Evolutionary conservation across 306 rosid genomes (phyloP).

Genomic region (Lathyrus sativus): DNA sequence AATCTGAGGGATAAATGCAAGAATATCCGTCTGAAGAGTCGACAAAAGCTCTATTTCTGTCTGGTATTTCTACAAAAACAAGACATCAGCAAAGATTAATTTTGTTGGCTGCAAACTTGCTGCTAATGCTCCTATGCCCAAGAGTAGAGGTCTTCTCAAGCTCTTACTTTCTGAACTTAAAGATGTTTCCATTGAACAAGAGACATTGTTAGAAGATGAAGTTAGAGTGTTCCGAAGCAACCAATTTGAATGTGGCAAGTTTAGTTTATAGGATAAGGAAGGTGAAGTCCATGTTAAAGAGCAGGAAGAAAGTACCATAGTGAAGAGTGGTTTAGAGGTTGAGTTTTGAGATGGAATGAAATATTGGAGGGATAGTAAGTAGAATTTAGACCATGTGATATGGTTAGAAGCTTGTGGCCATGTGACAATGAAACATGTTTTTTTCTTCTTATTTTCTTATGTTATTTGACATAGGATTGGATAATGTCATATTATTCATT

Average conservation of each 20-base stretch:
- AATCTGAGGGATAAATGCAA: constrained; percentile 79
- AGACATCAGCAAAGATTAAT: constrained; percentile 61
- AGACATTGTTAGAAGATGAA: constrained; percentile 44
- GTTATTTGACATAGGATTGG: not conserved
- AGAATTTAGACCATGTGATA: constrained; percentile 36
- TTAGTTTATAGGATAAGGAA: constrained; percentile 57
- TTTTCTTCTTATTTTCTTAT: not conserved
- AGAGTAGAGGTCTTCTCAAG: constrained; percentile 66
- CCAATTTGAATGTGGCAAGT: constrained; percentile 50
- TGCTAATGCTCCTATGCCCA: constrained; percentile 76
- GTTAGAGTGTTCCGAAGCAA: constrained; percentile 47
- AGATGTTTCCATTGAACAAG: constrained; percentile 50
- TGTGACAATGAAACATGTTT: constrained; percentile 13
- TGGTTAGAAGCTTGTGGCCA: constrained; percentile 44
- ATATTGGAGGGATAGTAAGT: constrained; percentile 34
- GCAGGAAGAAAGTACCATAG: constrained; percentile 70
- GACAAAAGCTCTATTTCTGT: constrained; percentile 70
- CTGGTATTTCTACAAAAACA: constrained; percentile 59
- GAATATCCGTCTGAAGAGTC: constrained; percentile 86
- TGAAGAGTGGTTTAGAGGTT: constrained; percentile 40
- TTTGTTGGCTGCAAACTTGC: constrained; percentile 54
- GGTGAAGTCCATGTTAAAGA: constrained; percentile 62
- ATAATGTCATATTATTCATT: not conserved
- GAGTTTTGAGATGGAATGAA: constrained; percentile 41
- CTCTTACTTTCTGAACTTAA: constrained; percentile 56